These are phyloP conservation scores for Theileria luwenshuni DNA, from an alignment of 169 alveolate genomes.

Conservation along the genomic window DNA sequence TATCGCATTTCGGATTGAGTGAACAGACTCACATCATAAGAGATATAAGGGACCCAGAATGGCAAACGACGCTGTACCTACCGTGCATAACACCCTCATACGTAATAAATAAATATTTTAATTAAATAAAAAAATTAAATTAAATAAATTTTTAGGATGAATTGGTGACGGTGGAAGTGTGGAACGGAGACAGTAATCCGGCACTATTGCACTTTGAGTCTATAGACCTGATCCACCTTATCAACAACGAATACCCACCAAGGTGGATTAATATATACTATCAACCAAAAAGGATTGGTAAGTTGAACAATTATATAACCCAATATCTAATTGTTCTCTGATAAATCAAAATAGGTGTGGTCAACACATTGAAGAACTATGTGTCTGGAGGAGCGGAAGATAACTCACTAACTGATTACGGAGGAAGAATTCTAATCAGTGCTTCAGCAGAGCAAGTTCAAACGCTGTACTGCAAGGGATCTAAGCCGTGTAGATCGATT, in stretches of 20 bases:
- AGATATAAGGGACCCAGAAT: constrained; percentile 80
- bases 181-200: constrained; percentile 56
- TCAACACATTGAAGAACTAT: constrained; percentile 41
- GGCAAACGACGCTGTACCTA: constrained; percentile 79
- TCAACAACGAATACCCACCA: constrained; percentile 53
- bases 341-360: no score
- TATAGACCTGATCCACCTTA: constrained; percentile 42
- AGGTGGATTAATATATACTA: constrained; percentile 69
- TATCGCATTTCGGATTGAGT: constrained; percentile 79
- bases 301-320: constrained; percentile 13
- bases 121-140: constrained; percentile 15
- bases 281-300: constrained; percentile 25
- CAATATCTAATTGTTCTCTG: background rate
- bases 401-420: constrained; percentile 59
- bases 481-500: constrained; percentile 51
- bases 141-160: constrained; percentile 53
- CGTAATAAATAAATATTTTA: constrained; percentile 5
- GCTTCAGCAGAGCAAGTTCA: constrained; percentile 69
- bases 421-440: constrained; percentile 59
- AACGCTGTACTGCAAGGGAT: constrained; percentile 46
- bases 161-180: constrained; percentile 70
- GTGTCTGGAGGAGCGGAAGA: constrained; percentile 63
- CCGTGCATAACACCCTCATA: constrained; percentile 81
- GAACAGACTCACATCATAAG: constrained; percentile 76
- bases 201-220: constrained; percentile 49